phyloP scores from a whole-genome alignment of 345 rosid species.

The Sonneratia alba region DNA sequence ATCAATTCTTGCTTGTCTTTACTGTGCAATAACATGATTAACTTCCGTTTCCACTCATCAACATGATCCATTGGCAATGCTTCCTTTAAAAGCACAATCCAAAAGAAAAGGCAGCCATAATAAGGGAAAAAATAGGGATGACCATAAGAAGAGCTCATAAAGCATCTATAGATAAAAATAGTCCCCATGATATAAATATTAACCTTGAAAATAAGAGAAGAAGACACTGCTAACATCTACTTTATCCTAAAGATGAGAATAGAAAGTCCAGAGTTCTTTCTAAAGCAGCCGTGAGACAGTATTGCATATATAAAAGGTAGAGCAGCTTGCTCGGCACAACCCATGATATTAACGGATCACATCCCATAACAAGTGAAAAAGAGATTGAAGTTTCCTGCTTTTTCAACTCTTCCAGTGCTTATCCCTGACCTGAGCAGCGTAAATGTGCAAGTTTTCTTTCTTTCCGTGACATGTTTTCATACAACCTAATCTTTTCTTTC shows the following conservation, averaged over 20 bases:
- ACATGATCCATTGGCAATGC: slow-evolving; percentile 23
- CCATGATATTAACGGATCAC: neutral
- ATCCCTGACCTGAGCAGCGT: neutral
- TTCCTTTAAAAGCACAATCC: slow-evolving; percentile 23
- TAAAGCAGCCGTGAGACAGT: neutral
- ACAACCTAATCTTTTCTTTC: neutral
- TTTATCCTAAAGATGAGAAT: neutral
- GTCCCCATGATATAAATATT: neutral
- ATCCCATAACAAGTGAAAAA: neutral
- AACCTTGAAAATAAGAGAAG: neutral
- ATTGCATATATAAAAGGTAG: neutral
- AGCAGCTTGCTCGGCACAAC: neutral
- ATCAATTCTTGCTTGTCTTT: slow-evolving; percentile 58
- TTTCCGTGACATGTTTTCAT: neutral
- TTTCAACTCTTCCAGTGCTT: neutral
- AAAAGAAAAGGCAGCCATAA: slow-evolving; percentile 4
- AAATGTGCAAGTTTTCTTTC: neutral
- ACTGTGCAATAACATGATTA: slow-evolving; percentile 43
- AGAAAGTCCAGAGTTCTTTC: neutral
- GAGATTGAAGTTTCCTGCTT: no score
- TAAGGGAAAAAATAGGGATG: neutral
- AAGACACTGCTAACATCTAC: neutral
- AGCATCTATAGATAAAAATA: neutral
- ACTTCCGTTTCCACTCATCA: slow-evolving; percentile 62
- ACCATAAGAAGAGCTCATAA: neutral